Evolutionary conservation across 1,284 basidiomycete species (phyloP).

Genomic region (Golubevia pallescens): DNA sequence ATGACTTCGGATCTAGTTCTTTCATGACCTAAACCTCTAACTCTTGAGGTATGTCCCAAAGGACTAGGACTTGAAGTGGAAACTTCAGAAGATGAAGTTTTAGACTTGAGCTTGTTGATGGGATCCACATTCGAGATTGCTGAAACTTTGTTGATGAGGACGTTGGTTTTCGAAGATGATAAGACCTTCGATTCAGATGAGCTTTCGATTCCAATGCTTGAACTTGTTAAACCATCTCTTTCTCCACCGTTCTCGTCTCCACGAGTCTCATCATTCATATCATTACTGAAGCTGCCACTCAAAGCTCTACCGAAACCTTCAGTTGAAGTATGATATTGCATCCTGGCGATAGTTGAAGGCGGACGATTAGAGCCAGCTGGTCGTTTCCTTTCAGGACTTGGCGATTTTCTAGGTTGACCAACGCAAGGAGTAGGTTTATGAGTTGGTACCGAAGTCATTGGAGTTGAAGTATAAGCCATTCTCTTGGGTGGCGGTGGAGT

Average conservation of each 20-base stretch:
- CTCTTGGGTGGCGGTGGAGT: neutral
- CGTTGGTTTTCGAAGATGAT: neutral
- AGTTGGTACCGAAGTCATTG: slow-evolving; percentile 18
- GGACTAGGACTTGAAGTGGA: neutral
- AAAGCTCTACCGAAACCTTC: neutral
- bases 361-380: slow-evolving; percentile 20
- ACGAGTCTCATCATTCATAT: neutral
- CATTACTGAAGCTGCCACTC: slow-evolving; percentile 1
- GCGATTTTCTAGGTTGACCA: slow-evolving; percentile 59
- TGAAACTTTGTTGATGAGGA: neutral
- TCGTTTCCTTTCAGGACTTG: slow-evolving; percentile 47
- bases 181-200: neutral
- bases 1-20: slow-evolving; percentile 2
- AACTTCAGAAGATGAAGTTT: neutral
- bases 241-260: slow-evolving; percentile 1
- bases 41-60: neutral
- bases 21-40: neutral
- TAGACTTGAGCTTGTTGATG: neutral
- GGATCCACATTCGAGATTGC: neutral
- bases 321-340: slow-evolving; percentile 15
- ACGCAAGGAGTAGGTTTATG: slow-evolving; percentile 58
- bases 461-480: neutral
- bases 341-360: slow-evolving; percentile 21
- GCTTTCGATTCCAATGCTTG: slow-evolving; percentile 17
- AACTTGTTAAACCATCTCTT: slow-evolving; percentile 13